Evolutionary conservation across 2,329 filamentous ascomycete genomes (phyloP).

Genomic region (Exophiala mesophila): DNA sequence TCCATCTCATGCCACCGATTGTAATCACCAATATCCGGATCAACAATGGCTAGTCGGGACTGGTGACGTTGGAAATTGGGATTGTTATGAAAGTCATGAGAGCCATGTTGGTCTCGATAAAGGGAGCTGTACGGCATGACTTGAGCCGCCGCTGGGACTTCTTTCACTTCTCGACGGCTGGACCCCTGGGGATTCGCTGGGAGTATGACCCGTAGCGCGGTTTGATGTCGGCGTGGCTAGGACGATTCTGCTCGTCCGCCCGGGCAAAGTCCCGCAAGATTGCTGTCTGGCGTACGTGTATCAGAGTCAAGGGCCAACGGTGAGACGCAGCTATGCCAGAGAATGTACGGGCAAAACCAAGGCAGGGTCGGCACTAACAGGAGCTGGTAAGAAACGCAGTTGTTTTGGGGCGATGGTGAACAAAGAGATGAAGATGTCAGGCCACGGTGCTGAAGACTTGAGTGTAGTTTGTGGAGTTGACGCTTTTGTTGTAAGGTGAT

Average conservation of each 20-base stretch:
- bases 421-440: constrained; percentile 16
- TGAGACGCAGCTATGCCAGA: too few relatives aligned
- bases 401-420: constrained; percentile 11
- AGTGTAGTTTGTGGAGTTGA: constrained; percentile 16
- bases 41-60: constrained; percentile 20
- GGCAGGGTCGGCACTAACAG: too few relatives aligned
- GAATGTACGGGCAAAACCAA: too few relatives aligned
- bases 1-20: constrained; percentile 26
- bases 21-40: constrained; percentile 22
- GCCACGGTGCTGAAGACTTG: constrained; percentile 16
- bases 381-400: neutral
- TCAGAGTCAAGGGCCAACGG: too few relatives aligned
- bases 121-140: constrained; percentile 19
- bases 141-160: constrained; percentile 3
- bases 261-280: too few relatives aligned
- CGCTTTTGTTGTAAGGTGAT: constrained; percentile 17
- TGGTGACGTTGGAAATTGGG: constrained; percentile 16
- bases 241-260: too few relatives aligned
- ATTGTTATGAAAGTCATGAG: constrained; percentile 23
- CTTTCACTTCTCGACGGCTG: too few relatives aligned
- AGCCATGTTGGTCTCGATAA: constrained; percentile 15
- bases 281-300: too few relatives aligned
- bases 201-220: too few relatives aligned
- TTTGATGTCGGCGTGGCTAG: too few relatives aligned
- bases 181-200: too few relatives aligned